Conservation (phyloP, 2,329 filamentous ascomycete species). For the Mariannaea elegans region DNA sequence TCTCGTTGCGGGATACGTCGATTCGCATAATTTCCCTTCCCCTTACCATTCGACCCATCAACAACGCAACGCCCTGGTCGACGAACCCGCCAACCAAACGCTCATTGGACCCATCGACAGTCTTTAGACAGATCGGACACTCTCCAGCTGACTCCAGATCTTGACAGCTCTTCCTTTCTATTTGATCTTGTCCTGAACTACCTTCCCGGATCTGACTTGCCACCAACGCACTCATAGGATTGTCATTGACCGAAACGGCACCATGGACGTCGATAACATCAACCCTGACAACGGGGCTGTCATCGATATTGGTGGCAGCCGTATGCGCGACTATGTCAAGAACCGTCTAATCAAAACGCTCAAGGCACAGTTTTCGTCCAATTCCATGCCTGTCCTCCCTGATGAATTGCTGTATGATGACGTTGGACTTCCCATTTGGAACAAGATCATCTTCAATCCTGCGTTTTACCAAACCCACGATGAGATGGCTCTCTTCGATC, state of each 20-base stretch:
- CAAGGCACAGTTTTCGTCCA: constrained; percentile 31
- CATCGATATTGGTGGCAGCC: constrained; percentile 50
- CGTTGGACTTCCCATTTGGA: constrained; percentile 50
- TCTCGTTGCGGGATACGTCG: constrained; percentile 30
- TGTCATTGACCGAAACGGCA: neutral
- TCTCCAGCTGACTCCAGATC: neutral
- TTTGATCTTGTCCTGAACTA: neutral
- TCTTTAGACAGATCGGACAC: neutral
- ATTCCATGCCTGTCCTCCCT: constrained; percentile 44
- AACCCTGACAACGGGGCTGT: constrained; percentile 44
- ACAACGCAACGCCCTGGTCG: constrained; percentile 17
- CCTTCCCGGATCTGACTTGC: neutral
- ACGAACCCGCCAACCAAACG: neutral
- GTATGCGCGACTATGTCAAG: constrained; percentile 42
- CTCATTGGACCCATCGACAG: neutral
- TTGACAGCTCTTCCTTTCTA: constrained; percentile 1
- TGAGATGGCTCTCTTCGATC: constrained; percentile 48
- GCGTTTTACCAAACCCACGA: constrained; percentile 54
- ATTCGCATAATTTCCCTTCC: constrained; percentile 25
- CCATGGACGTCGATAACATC: constrained; percentile 27
- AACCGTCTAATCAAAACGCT: constrained; percentile 41
- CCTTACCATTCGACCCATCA: constrained; percentile 17
- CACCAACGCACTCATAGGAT: neutral
- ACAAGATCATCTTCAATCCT: constrained; percentile 50
- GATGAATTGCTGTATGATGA: constrained; percentile 54